These are phyloP conservation scores for Pseudogymnoascus sp. DNA, from an alignment of 2,329 filamentous ascomycete genomes.

Conservation along the genomic window DNA sequence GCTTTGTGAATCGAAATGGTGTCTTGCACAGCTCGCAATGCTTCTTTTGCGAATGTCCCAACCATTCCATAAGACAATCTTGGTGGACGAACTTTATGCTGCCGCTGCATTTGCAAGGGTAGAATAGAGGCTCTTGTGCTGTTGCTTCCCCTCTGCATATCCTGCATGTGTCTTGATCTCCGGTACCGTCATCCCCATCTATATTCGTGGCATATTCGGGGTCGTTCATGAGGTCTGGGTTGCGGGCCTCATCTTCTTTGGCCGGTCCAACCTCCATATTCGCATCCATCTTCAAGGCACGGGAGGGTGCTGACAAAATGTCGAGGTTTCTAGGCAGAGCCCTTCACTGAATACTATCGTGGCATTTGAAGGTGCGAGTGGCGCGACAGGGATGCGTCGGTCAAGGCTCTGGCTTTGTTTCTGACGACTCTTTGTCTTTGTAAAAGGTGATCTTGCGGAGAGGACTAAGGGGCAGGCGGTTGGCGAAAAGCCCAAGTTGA, in stretches of 20 bases:
- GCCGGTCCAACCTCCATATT: background rate
- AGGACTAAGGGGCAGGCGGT: background rate
- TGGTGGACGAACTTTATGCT: slow-evolving; percentile 99
- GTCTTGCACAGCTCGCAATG: slow-evolving; percentile 99
- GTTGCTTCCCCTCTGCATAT: slow-evolving; percentile 92
- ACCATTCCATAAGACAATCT: slow-evolving; percentile 97
- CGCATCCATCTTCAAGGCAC: background rate
- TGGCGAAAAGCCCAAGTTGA: slow-evolving; percentile 1
- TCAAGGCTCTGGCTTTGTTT: slow-evolving; percentile 6
- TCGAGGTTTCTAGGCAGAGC: slow-evolving; percentile 14
- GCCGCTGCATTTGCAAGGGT: slow-evolving; percentile 97
- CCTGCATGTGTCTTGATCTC: slow-evolving; percentile 71
- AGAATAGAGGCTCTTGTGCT: slow-evolving; percentile 79
- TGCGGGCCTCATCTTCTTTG: slow-evolving; percentile 18
- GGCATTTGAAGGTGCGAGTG: slow-evolving; percentile 8
- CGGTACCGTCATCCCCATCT: slow-evolving; percentile 26
- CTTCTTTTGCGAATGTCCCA: slow-evolving; percentile 98
- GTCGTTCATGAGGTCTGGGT: slow-evolving; percentile 53
- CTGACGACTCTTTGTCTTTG: background rate
- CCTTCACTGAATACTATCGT: slow-evolving; percentile 6
- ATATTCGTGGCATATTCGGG: slow-evolving; percentile 40
- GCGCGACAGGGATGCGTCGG: slow-evolving; percentile 10
- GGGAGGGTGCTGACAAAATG: background rate
- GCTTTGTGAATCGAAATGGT: slow-evolving; percentile 93
- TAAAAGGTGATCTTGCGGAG: background rate